These are phyloP conservation scores for Umbelopsis ramanniana DNA, from an alignment of 192 early-diverging fungal genomes.

Conservation along the genomic window DNA sequence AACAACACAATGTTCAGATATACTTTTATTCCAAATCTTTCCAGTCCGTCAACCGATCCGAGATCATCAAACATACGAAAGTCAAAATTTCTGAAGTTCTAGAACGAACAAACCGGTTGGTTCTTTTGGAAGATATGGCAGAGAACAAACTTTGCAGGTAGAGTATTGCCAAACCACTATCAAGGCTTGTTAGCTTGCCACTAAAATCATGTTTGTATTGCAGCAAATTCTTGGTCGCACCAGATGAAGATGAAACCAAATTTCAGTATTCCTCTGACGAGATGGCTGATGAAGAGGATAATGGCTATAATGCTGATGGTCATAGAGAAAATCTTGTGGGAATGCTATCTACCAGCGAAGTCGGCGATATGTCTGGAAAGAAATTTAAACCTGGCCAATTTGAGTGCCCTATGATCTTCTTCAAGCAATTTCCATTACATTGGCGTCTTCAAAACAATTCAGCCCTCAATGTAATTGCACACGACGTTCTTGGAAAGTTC, in stretches of 20 bases:
- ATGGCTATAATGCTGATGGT: constrained; percentile 24
- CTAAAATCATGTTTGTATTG: constrained; percentile 12
- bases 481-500: constrained; percentile 56
- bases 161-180: constrained; percentile 28
- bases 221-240: constrained; percentile 61
- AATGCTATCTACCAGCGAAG: constrained; percentile 37
- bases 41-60: constrained; percentile 50
- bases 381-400: constrained; percentile 68
- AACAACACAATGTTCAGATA: constrained; percentile 55
- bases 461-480: constrained; percentile 64
- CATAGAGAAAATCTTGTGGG: constrained; percentile 34
- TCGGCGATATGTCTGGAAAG: constrained; percentile 32
- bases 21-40: constrained; percentile 73
- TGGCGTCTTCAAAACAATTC: constrained; percentile 72
- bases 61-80: constrained; percentile 58
- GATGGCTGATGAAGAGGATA: constrained; percentile 61
- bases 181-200: constrained; percentile 18
- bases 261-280: constrained; percentile 47
- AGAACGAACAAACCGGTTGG: constrained; percentile 68
- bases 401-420: constrained; percentile 70
- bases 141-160: constrained; percentile 69
- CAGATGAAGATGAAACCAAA: constrained; percentile 43
- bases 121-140: constrained; percentile 63
- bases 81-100: constrained; percentile 61
- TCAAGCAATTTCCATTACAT: constrained; percentile 68